These are phyloP conservation scores for Vigna trinervia DNA, from an alignment of 306 rosid species.

Conservation along the genomic window DNA sequence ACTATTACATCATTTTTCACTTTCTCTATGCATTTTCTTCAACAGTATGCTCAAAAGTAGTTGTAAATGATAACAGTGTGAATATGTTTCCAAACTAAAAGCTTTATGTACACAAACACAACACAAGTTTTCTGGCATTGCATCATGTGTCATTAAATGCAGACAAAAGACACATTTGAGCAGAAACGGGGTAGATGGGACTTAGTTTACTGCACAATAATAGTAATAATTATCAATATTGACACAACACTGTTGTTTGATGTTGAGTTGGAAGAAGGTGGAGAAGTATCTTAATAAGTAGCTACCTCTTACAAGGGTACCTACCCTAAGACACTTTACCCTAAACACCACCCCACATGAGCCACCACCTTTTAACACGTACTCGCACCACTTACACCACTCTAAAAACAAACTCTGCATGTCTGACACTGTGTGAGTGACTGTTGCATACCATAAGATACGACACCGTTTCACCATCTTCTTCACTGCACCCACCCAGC, in stretches of 20 bases:
- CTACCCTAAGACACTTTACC: no score
- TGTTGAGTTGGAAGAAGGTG: not conserved
- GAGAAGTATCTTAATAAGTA: no score
- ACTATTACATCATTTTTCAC: not conserved
- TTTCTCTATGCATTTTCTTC: not conserved
- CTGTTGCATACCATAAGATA: not conserved
- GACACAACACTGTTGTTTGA: not conserved
- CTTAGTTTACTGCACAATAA: no score
- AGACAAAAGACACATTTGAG: no score
- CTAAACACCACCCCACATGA: not conserved
- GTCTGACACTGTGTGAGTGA: not conserved
- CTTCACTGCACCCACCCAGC: not conserved
- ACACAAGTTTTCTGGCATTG: not conserved
- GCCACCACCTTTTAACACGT: not conserved
- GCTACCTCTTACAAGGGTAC: no score
- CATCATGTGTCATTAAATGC: not conserved
- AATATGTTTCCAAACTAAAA: not conserved
- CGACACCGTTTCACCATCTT: not conserved
- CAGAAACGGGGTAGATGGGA: no score
- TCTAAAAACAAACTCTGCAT: not conserved
- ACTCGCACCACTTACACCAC: not conserved
- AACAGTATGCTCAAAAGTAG: no score
- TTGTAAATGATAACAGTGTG: no score
- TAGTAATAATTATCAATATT: no score
- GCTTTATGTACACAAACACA: no score